phyloP scores from a whole-genome alignment of 2,329 filamentous ascomycete genomes.

The Phialophora chinensis region DNA sequence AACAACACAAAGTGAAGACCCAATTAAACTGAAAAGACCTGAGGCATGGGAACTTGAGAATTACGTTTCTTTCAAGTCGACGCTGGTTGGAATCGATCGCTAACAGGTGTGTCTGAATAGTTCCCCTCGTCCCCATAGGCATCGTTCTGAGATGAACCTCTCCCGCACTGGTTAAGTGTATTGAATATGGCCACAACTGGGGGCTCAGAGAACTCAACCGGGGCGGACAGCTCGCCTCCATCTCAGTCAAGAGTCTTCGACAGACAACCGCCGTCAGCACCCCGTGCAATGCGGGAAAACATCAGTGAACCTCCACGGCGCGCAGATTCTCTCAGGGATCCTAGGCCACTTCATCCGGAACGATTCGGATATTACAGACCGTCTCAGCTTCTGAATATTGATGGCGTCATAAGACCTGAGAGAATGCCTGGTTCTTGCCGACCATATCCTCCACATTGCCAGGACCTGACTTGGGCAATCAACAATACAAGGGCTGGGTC shows the following conservation, averaged over 20 bases:
- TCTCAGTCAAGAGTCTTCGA: not conserved
- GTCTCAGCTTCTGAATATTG: not conserved
- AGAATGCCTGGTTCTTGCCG: not conserved
- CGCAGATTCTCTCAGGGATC: constrained; percentile 11
- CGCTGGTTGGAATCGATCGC: not conserved
- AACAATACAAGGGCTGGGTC: not conserved
- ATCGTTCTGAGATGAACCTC: not conserved
- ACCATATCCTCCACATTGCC: not conserved
- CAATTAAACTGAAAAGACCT: constrained; percentile 37
- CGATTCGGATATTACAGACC: constrained; percentile 10
- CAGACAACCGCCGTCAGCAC: constrained; percentile 13
- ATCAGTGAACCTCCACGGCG: constrained; percentile 25
- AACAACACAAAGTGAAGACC: constrained; percentile 35
- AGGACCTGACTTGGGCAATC: not conserved
- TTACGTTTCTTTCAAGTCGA: not conserved
- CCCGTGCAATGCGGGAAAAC: constrained; percentile 24
- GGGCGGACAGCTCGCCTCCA: not conserved
- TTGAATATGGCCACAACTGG: not conserved
- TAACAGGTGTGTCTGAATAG: not conserved
- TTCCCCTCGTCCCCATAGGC: not conserved
- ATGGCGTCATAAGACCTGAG: not conserved
- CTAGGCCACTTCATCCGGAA: not conserved
- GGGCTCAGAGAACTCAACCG: not conserved
- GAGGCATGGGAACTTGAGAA: constrained; percentile 13
- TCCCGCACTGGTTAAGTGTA: not conserved